Conservation (phyloP, 108 stramenopile species). For the Cyclostephanos tholiformis region DNA sequence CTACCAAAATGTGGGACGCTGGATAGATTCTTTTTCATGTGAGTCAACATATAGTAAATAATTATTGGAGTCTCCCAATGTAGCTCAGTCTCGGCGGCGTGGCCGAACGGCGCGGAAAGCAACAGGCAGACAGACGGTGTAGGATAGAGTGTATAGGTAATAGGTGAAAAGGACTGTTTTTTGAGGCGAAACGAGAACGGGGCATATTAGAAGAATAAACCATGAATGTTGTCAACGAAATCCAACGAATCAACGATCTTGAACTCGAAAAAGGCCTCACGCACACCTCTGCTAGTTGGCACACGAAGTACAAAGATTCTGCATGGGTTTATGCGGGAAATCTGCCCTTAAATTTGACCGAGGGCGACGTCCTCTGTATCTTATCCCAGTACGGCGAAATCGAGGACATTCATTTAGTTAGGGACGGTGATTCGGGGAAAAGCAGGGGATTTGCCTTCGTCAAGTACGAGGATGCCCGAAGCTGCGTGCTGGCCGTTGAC, state of each 20-base stretch:
- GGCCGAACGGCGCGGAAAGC: too few relatives aligned
- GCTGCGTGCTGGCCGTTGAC: constrained; percentile 97
- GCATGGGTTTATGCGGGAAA: constrained; percentile 98
- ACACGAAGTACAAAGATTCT: constrained; percentile 87
- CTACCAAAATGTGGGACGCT: too few relatives aligned
- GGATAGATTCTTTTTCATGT: too few relatives aligned
- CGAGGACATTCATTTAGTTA: constrained; percentile 94
- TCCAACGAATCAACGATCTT: constrained; percentile 88
- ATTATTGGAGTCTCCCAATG: too few relatives aligned
- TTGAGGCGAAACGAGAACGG: too few relatives aligned
- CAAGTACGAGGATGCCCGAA: constrained; percentile 92
- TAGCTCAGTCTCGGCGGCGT: too few relatives aligned
- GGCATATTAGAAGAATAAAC: not conserved
- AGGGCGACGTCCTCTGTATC: constrained; percentile 97
- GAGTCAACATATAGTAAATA: too few relatives aligned
- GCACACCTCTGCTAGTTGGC: constrained; percentile 94
- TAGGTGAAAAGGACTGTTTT: too few relatives aligned
- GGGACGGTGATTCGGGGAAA: constrained; percentile 95
- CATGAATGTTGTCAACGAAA: constrained; percentile 90
- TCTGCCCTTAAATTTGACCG: constrained; percentile 84
- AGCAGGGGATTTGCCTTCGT: constrained; percentile 86
- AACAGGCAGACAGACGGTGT: too few relatives aligned
- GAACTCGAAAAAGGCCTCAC: constrained; percentile 88
- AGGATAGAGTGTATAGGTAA: too few relatives aligned
- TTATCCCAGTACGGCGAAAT: constrained; percentile 92